phyloP scores from a whole-genome alignment of 441 rosid species.

The Adansonia gregorii region DNA sequence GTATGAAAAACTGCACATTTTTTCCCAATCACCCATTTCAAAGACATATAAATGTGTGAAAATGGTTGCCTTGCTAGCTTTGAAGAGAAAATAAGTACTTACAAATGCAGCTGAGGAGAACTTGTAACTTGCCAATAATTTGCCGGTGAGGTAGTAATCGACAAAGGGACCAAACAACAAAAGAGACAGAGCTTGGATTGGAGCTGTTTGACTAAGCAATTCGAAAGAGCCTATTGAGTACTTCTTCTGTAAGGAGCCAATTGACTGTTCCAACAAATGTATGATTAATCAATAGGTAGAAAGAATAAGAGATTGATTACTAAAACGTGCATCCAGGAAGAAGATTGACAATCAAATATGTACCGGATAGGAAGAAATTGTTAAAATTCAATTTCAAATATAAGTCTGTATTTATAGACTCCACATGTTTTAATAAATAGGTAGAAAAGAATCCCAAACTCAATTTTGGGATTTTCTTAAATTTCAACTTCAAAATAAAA shows the following conservation, averaged over 20 bases:
- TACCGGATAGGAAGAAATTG: not conserved
- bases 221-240: conserved; percentile 78
- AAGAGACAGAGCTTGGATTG: conserved; percentile 74
- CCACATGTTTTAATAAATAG: no score
- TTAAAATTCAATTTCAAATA: not conserved
- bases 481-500: no score
- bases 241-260: conserved; percentile 76
- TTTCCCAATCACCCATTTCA: not conserved
- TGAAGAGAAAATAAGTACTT: conserved; percentile 31
- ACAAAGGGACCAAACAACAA: conserved; percentile 65
- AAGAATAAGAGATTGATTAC: not conserved
- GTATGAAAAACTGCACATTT: conserved; percentile 55
- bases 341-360: not conserved
- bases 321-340: not conserved
- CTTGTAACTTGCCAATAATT: conserved; percentile 53
- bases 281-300: not conserved
- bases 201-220: conserved; percentile 73
- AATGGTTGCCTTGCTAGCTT: not conserved
- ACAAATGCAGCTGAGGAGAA: conserved; percentile 61
- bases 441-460: no score
- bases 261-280: conserved; percentile 45
- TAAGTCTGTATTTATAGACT: no score
- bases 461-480: not conserved
- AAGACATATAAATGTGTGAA: not conserved
- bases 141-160: conserved; percentile 62